A percentile compares a stretch with the other conserved stretches of the same genome.
phyloP scores from a whole-genome alignment of 2,329 filamentous ascomycete genomes.

The Escovopsis weberi region DNA sequence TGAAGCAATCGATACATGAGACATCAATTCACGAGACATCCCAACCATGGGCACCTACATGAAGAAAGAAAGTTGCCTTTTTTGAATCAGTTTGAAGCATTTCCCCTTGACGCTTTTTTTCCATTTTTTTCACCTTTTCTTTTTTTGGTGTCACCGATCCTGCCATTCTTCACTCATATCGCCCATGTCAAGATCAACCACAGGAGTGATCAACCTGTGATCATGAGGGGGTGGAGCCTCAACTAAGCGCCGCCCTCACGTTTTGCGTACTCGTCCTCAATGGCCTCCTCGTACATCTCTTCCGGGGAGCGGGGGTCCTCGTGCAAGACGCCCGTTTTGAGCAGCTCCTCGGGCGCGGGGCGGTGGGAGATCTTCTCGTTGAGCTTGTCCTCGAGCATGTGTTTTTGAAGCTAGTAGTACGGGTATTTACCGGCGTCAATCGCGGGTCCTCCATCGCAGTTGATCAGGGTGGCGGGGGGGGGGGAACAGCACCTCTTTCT shows the following conservation, averaged over 20 bases:
- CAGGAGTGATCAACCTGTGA: no score
- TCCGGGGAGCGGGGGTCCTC: conserved; percentile 47
- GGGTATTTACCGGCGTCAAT: neutral
- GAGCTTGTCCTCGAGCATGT: conserved; percentile 75
- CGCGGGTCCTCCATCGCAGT: neutral
- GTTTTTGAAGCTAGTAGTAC: conserved; percentile 49
- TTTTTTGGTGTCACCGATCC: no score
- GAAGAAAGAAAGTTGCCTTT: no score
- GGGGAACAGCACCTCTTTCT: conserved; percentile 45
- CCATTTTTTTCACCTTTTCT: no score
- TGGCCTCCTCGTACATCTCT: conserved; percentile 44
- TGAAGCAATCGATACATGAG: no score
- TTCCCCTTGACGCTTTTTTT: no score
- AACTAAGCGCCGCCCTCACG: conserved; percentile 45
- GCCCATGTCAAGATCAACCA: no score
- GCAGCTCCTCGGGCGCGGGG: conserved; percentile 59
- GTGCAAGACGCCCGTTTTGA: conserved; percentile 66
- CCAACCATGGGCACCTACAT: no score
- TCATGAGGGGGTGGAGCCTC: neutral
- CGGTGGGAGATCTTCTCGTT: conserved; percentile 76
- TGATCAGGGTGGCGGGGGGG: neutral
- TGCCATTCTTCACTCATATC: no score
- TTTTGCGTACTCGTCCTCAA: conserved; percentile 50
- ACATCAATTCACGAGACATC: no score
- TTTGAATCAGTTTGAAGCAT: no score